phyloP scores from a whole-genome alignment of 306 rosid genomes.

The Rosa lucieae region DNA sequence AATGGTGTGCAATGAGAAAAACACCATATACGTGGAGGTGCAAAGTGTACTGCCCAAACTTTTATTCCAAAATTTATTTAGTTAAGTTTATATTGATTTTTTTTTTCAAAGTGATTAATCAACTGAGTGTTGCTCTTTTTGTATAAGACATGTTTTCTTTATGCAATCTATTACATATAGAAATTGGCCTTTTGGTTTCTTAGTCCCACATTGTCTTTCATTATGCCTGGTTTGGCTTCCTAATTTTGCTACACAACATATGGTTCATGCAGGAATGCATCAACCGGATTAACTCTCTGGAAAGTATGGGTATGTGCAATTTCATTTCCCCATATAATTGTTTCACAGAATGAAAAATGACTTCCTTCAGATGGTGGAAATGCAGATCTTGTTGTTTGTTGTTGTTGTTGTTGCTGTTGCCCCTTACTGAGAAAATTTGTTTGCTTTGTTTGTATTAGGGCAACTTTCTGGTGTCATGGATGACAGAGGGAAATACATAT shows the following conservation, averaged over 20 bases:
- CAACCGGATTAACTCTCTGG: constrained; percentile 82
- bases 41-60: not conserved
- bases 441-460: constrained; percentile 42
- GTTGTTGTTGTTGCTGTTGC: not conserved
- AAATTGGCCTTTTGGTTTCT: not conserved
- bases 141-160: not conserved
- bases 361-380: not conserved
- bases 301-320: constrained; percentile 65
- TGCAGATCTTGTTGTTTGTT: not conserved
- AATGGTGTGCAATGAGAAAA: not conserved
- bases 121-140: not conserved
- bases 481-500: constrained; percentile 90
- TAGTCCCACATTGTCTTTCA: not conserved
- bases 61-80: not conserved
- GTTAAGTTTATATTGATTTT: not conserved
- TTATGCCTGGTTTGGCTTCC: constrained; percentile 3
- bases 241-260: constrained; percentile 15
- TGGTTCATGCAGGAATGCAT: constrained; percentile 77
- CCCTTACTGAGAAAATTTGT: not conserved
- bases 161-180: not conserved
- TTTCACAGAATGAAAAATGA: not conserved
- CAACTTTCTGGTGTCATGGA: constrained; percentile 98
- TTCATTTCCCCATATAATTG: constrained; percentile 8
- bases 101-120: not conserved
- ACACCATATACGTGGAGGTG: not conserved